These are phyloP conservation scores for Thecaphora frezii DNA, from an alignment of 1,284 basidiomycete genomes.

Conservation along the genomic window DNA sequence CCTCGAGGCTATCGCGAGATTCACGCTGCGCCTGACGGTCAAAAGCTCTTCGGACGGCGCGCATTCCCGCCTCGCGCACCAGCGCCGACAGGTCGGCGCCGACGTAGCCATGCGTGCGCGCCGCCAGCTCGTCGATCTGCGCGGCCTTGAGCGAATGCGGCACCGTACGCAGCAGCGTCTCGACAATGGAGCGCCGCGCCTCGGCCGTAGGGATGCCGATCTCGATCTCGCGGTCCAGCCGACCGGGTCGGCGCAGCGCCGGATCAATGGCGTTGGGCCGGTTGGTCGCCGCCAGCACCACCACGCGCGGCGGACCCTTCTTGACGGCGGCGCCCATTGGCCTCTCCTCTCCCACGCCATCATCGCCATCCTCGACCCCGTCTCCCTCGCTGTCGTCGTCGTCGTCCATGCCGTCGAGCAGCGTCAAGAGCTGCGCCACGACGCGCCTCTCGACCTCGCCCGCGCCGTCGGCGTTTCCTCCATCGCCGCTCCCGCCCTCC, in stretches of 20 bases:
- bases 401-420: slow-evolving; percentile 82
- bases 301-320: slow-evolving; percentile 66
- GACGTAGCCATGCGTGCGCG: slow-evolving; percentile 90
- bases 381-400: slow-evolving; percentile 8
- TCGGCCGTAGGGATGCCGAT: slow-evolving; percentile 88
- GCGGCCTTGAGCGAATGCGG: slow-evolving; percentile 71
- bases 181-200: slow-evolving; percentile 79
- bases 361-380: slow-evolving; percentile 44
- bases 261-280: slow-evolving; percentile 96
- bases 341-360: slow-evolving; percentile 6
- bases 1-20: slow-evolving; percentile 12
- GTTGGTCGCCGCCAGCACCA: slow-evolving; percentile 96
- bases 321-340: too few relatives aligned
- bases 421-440: slow-evolving; percentile 89
- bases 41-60: slow-evolving; percentile 74
- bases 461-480: slow-evolving; percentile 58
- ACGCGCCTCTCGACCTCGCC: slow-evolving; percentile 90
- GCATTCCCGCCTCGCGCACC: slow-evolving; percentile 87
- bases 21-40: slow-evolving; percentile 10
- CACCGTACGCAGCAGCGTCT: slow-evolving; percentile 76
- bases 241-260: slow-evolving; percentile 85
- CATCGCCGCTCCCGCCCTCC: slow-evolving; percentile 83
- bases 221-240: slow-evolving; percentile 96
- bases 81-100: slow-evolving; percentile 92
- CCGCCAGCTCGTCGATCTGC: slow-evolving; percentile 71